Conservation (phyloP, 2,329 filamentous ascomycete genomes). For the Beauveria pseudobassiana region DNA sequence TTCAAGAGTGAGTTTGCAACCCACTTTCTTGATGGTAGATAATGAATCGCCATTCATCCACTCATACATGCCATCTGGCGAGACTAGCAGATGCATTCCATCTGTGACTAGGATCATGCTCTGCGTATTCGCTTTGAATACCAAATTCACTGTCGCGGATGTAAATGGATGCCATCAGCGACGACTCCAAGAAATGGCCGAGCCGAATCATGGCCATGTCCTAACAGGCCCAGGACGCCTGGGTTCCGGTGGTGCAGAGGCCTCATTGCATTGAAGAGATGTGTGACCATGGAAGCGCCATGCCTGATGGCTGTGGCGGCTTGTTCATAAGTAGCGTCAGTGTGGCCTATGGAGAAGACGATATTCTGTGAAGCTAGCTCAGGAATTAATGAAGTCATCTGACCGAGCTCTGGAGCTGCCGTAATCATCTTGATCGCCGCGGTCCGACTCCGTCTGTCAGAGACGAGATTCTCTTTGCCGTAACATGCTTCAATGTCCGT, state of each 20-base stretch:
- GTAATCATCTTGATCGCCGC: neutral
- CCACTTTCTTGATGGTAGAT: neutral
- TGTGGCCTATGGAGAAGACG: neutral
- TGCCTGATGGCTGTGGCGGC: neutral
- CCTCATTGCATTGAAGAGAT: neutral
- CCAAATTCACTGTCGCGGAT: neutral
- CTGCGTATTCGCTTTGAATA: neutral
- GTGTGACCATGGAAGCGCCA: neutral
- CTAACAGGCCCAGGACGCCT: neutral
- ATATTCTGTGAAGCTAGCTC: neutral
- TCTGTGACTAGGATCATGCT: neutral
- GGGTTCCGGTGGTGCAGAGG: neutral
- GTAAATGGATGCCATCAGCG: neutral
- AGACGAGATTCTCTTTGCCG: neutral
- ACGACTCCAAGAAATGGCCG: neutral
- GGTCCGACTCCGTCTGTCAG: neutral
- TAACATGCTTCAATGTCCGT: neutral
- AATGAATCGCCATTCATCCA: neutral
- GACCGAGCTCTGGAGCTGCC: neutral
- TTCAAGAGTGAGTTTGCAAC: neutral
- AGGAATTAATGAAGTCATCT: neutral
- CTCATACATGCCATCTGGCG: neutral
- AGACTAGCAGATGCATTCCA: neutral
- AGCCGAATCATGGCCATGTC: neutral
- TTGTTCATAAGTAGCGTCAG: neutral